phyloP scores from a whole-genome alignment of 345 rosid genomes.

The Gossypium turneri region DNA sequence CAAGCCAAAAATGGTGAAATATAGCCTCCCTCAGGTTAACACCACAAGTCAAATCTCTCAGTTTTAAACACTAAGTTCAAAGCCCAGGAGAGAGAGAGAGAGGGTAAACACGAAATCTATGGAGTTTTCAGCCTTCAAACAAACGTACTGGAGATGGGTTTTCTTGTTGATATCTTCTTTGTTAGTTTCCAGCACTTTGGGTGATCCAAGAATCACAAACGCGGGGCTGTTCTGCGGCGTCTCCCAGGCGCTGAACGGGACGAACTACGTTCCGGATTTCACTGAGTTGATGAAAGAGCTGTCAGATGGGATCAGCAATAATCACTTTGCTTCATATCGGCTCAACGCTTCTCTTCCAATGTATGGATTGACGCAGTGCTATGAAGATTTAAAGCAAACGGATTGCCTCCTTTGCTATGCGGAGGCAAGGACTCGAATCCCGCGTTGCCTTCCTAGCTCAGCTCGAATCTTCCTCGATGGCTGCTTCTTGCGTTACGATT shows the following conservation, averaged over 20 bases:
- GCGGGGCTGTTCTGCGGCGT: constrained; percentile 41
- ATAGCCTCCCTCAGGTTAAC: background rate
- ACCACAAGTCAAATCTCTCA: background rate
- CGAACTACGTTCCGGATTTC: constrained; percentile 34
- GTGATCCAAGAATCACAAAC: constrained; percentile 41
- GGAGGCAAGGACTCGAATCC: constrained; percentile 46
- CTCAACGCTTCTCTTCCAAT: constrained; percentile 16
- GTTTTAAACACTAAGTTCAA: background rate
- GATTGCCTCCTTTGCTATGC: constrained; percentile 68
- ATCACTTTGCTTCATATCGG: constrained; percentile 36
- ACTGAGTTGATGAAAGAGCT: constrained; percentile 41
- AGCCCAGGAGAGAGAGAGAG: background rate
- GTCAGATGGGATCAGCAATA: constrained; percentile 21
- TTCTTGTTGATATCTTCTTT: constrained; percentile 15
- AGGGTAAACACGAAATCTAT: background rate
- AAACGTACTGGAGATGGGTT: constrained; percentile 3
- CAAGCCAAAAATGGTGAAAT: background rate
- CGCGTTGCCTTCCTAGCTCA: constrained; percentile 48
- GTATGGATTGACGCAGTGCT: constrained; percentile 55
- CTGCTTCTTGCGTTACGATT: constrained; percentile 49
- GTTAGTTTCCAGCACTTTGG: constrained; percentile 3
- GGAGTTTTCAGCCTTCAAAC: constrained; percentile 4
- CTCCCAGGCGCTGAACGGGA: background rate
- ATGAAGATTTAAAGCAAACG: constrained; percentile 46
- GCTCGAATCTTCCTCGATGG: constrained; percentile 58